These are phyloP conservation scores for Colletotrichum navitas DNA, from an alignment of 2,329 filamentous ascomycete genomes.

Conservation along the genomic window DNA sequence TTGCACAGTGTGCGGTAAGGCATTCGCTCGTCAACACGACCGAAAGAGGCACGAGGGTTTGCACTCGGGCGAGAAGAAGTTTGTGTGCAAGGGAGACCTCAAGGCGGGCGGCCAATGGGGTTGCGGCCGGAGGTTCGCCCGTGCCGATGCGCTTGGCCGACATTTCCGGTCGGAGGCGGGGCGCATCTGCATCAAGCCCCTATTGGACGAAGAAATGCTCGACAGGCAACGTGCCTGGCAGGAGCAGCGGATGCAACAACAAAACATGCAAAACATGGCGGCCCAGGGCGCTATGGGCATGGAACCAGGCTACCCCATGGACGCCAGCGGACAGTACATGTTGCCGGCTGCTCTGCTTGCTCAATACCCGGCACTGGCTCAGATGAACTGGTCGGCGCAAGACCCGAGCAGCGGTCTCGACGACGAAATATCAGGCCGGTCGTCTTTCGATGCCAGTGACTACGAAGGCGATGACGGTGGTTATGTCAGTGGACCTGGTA, in stretches of 20 bases:
- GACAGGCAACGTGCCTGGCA: slow-evolving; percentile 82
- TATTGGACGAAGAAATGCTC: slow-evolving; percentile 92
- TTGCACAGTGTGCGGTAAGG: slow-evolving; percentile 96
- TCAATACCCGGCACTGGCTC: slow-evolving; percentile 94
- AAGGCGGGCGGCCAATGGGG: slow-evolving; percentile 90
- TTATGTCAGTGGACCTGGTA: slow-evolving; percentile 73
- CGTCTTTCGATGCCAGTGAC: slow-evolving; percentile 86
- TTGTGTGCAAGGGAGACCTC: slow-evolving; percentile 93
- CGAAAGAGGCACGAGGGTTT: slow-evolving; percentile 96
- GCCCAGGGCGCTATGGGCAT: slow-evolving; percentile 68
- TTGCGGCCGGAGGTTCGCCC: slow-evolving; percentile 91
- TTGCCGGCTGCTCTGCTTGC: slow-evolving; percentile 90
- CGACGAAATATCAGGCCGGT: slow-evolving; percentile 81
- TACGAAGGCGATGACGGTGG: slow-evolving; percentile 80
- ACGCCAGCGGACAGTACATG: slow-evolving; percentile 69
- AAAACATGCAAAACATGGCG: slow-evolving; percentile 71
- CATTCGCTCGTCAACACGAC: slow-evolving; percentile 97
- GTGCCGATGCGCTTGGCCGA: slow-evolving; percentile 91
- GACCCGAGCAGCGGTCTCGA: slow-evolving; percentile 79
- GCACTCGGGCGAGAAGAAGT: slow-evolving; percentile 98
- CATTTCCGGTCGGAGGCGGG: slow-evolving; percentile 98
- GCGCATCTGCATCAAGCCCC: slow-evolving; percentile 95
- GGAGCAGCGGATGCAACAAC: slow-evolving; percentile 77
- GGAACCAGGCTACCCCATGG: slow-evolving; percentile 71
- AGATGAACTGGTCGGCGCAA: slow-evolving; percentile 80